Conservation (phyloP, 495 filamentous ascomycete genomes). For the Thozetella sp. region DNA sequence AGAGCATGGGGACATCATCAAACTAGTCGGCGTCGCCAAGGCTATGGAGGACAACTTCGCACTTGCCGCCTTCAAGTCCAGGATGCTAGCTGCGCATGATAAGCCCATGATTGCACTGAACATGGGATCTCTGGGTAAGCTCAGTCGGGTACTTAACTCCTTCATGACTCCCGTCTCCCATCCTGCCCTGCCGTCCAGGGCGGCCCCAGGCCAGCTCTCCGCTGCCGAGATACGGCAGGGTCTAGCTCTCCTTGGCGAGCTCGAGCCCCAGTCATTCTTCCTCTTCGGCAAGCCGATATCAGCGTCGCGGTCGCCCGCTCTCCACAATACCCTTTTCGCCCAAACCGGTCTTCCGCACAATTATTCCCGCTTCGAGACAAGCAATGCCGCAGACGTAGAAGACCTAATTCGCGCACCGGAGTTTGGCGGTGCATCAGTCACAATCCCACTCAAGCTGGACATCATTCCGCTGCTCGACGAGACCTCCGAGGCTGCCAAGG, state of each 20-base stretch:
- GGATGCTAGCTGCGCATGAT: conserved; percentile 69
- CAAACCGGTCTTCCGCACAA: conserved; percentile 80
- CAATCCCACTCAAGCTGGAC: conserved; percentile 91
- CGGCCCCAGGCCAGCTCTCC: conserved; percentile 92
- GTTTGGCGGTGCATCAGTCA: conserved; percentile 94
- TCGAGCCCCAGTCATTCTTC: conserved; percentile 76
- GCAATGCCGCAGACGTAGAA: conserved; percentile 62
- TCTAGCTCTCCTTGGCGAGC: conserved; percentile 77
- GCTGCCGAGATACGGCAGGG: conserved; percentile 84
- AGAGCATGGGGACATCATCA: conserved; percentile 88
- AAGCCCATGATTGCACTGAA: conserved; percentile 92
- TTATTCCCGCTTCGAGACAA: conserved; percentile 82
- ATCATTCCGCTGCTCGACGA: conserved; percentile 82
- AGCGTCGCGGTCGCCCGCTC: conserved; percentile 78
- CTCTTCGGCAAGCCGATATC: conserved; percentile 85
- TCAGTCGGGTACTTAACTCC: conserved; percentile 84
- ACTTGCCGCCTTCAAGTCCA: conserved; percentile 79
- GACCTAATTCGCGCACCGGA: conserved; percentile 67
- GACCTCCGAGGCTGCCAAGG: conserved; percentile 72
- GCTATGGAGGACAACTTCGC: conserved; percentile 82
- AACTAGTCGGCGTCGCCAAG: conserved; percentile 85
- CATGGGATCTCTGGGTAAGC: conserved; percentile 87
- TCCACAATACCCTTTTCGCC: conserved; percentile 88
- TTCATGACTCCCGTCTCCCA: conserved; percentile 98
- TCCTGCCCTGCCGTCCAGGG: conserved; percentile 84